These are phyloP conservation scores for Cercis canadensis DNA, from an alignment of 306 rosid species.

Conservation along the genomic window DNA sequence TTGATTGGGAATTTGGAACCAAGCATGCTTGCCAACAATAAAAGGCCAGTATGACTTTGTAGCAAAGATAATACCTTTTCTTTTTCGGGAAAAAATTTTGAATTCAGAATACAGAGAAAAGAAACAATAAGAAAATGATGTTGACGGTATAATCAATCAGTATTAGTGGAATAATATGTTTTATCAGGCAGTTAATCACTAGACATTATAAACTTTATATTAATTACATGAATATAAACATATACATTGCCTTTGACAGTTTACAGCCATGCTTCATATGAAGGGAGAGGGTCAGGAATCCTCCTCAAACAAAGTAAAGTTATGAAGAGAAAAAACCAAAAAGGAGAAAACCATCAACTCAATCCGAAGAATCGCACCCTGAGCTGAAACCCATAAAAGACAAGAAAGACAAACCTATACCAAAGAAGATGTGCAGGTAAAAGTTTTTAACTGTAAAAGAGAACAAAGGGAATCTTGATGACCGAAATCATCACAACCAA, in stretches of 20 bases:
- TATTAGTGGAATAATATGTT: conserved; percentile 15
- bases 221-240: conserved; percentile 2
- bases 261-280: background rate
- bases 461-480: conserved; percentile 9
- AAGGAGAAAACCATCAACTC: background rate
- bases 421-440: background rate
- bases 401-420: too few relatives aligned
- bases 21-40: conserved; percentile 30
- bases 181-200: conserved; percentile 23
- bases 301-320: background rate
- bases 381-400: too few relatives aligned
- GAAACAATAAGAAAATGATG: background rate
- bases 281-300: too few relatives aligned
- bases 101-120: conserved; percentile 9
- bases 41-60: conserved; percentile 30
- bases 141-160: background rate
- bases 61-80: conserved; percentile 18
- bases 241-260: conserved; percentile 11
- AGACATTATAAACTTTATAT: conserved; percentile 16
- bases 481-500: conserved; percentile 17
- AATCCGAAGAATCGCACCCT: too few relatives aligned
- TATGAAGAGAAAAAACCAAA: background rate
- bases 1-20: conserved; percentile 33
- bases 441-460: conserved; percentile 1
- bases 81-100: conserved; percentile 8